Evolutionary conservation across 441 rosid genomes (phyloP).

Genomic region (Hura crepitans): DNA sequence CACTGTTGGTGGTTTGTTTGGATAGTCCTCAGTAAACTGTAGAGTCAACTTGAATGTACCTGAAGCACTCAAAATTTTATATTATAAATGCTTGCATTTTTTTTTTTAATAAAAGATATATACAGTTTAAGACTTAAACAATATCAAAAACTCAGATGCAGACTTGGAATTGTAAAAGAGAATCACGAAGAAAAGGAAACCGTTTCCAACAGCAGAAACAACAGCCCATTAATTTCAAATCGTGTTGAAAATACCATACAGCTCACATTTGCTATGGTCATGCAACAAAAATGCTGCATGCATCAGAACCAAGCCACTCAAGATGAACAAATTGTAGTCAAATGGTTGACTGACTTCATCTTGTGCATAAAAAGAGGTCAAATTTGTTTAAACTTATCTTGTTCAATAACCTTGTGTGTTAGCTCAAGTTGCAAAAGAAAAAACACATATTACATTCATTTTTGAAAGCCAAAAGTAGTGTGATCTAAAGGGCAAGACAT

Average conservation of each 20-base stretch:
- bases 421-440: background rate
- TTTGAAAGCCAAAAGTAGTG: background rate
- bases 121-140: background rate
- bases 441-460: background rate
- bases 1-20: conserved; percentile 66
- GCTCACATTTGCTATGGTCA: background rate
- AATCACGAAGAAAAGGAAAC: background rate
- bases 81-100: background rate
- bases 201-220: background rate
- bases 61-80: conserved; percentile 20
- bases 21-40: conserved; percentile 65
- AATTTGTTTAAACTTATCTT: background rate
- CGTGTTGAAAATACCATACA: background rate
- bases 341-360: background rate
- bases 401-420: background rate
- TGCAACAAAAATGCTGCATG: background rate
- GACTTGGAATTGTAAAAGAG: background rate
- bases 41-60: conserved; percentile 74
- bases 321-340: background rate
- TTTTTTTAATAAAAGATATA: background rate
- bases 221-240: background rate
- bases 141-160: background rate
- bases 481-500: background rate
- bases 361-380: background rate
- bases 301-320: background rate